Conservation (phyloP, 805 yeast genomes). For the Pichia deserticola region DNA sequence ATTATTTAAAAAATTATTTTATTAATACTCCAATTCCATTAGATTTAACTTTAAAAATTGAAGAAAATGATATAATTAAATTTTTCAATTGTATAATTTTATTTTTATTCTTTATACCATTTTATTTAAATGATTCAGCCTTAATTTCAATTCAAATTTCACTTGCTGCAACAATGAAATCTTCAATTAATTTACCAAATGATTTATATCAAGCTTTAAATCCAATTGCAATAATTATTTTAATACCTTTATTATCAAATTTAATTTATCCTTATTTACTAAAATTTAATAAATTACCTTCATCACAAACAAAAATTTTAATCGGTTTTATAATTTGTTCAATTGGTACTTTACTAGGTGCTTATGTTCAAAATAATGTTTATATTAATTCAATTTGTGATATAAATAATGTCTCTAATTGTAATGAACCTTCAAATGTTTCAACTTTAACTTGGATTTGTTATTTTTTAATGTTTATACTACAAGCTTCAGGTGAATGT, state of each 20-base stretch:
- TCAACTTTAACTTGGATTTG: conserved; percentile 29
- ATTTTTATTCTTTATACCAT: conserved; percentile 35
- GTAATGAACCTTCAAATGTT: conserved; percentile 16
- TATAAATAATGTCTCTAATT: conserved; percentile 17
- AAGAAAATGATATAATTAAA: conserved; percentile 35
- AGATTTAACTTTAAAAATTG: conserved; percentile 8
- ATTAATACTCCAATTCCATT: neutral
- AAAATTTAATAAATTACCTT: conserved; percentile 31
- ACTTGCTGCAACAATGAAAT: conserved; percentile 45
- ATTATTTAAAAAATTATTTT: conserved; percentile 1
- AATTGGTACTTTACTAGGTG: conserved; percentile 40
- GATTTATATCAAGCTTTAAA: conserved; percentile 48
- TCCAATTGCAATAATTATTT: conserved; percentile 42
- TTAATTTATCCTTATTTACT: conserved; percentile 39
- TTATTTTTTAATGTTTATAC: conserved; percentile 28
- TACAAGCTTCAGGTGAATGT: conserved; percentile 47
- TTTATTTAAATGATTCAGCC: conserved; percentile 38
- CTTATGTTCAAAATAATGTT: conserved; percentile 37
- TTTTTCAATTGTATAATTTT: conserved; percentile 39
- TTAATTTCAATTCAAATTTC: conserved; percentile 40
- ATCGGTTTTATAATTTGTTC: conserved; percentile 42
- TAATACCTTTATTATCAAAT: conserved; percentile 43
- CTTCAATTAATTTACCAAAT: conserved; percentile 44
- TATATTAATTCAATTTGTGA: conserved; percentile 43
- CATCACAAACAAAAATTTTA: conserved; percentile 37